Conservation (phyloP, 345 rosid genomes). For the Eucalyptus lansdowneana region DNA sequence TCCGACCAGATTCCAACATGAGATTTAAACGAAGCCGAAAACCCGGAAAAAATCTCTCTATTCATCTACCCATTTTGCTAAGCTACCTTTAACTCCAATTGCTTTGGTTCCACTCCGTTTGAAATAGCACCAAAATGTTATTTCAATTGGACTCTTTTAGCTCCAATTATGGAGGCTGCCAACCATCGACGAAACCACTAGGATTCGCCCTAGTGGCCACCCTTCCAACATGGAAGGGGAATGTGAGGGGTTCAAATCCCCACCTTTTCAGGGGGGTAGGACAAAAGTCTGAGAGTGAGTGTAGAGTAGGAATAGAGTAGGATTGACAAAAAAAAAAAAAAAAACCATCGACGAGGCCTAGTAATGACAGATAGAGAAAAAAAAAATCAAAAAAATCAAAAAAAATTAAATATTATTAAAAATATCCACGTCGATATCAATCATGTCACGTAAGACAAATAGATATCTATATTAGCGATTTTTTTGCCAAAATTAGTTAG, state of each 20-base stretch:
- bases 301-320: too few relatives aligned
- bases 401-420: too few relatives aligned
- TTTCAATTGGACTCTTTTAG: background rate
- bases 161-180: background rate
- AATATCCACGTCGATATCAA: accelerated
- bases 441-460: accelerated
- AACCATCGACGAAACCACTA: accelerated
- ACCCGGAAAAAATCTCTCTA: background rate
- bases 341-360: too few relatives aligned
- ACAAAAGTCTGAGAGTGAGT: too few relatives aligned
- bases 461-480: accelerated
- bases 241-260: too few relatives aligned
- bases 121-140: background rate
- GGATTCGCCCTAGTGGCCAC: too few relatives aligned
- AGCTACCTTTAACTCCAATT: background rate
- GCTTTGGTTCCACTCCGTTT: background rate
- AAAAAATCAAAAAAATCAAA: too few relatives aligned
- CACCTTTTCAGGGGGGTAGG: too few relatives aligned
- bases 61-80: background rate
- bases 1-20: background rate
- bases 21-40: background rate
- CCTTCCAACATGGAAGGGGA: too few relatives aligned
- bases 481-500: too few relatives aligned
- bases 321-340: too few relatives aligned
- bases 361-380: accelerated